These are phyloP conservation scores for Talaromyces pinophilus DNA, from an alignment of 2,329 filamentous ascomycete species.

Conservation along the genomic window DNA sequence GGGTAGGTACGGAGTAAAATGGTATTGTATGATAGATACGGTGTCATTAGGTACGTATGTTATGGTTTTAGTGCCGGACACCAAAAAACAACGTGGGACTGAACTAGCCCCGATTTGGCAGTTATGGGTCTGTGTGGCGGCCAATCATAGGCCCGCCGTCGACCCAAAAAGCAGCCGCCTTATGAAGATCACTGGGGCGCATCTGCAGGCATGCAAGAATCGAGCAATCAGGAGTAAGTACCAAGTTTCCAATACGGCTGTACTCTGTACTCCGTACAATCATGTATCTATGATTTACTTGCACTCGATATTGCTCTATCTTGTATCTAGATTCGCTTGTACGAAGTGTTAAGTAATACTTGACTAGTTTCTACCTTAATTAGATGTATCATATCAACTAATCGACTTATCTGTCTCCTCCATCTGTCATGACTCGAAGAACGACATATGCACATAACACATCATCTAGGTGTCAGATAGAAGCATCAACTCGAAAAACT, in stretches of 20 bases:
- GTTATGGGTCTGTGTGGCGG: not conserved
- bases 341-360: not conserved
- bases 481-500: not conserved
- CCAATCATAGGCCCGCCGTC: not conserved
- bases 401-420: not conserved
- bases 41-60: not conserved
- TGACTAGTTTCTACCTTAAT: not conserved
- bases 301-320: not conserved
- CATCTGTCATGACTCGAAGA: not conserved
- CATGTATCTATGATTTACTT: not conserved
- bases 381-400: not conserved
- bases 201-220: slow-evolving; percentile 8
- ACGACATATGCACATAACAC: not conserved
- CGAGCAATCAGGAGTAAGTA: slow-evolving; percentile 7
- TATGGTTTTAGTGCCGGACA: not conserved
- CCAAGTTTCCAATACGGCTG: not conserved
- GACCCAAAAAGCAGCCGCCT: slow-evolving; percentile 23
- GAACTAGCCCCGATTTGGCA: not conserved
- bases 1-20: not conserved
- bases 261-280: not conserved
- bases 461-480: not conserved
- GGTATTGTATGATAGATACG: not conserved
- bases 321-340: not conserved
- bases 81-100: slow-evolving; percentile 13
- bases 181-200: slow-evolving; percentile 20